phyloP scores from a whole-genome alignment of 257 asterid species.

The Penstemon barbatus region DNA sequence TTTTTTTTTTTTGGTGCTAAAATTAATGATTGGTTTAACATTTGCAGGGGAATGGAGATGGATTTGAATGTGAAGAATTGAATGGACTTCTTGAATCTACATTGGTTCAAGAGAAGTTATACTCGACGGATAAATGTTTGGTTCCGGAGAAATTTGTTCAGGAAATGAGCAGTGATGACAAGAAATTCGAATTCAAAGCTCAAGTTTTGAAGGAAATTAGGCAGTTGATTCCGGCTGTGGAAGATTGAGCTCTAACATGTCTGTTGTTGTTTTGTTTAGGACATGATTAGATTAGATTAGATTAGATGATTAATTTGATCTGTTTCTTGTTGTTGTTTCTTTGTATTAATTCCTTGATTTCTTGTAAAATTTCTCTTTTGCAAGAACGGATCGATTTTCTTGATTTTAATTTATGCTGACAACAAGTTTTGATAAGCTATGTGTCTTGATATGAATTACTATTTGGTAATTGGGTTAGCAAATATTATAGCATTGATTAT shows the following conservation, averaged over 20 bases:
- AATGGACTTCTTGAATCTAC: conserved; percentile 57
- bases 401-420: neutral
- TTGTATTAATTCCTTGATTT: conserved; percentile 10
- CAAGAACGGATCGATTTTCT: conserved; percentile 20
- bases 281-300: neutral
- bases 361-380: conserved; percentile 32
- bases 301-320: conserved; percentile 5
- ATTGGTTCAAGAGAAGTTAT: conserved; percentile 69
- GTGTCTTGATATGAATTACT: too few relatives aligned
- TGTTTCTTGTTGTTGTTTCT: neutral
- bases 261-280: conserved; percentile 23
- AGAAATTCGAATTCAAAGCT: conserved; percentile 26
- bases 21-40: neutral
- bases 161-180: conserved; percentile 29
- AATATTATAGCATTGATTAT: neutral
- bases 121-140: conserved; percentile 59
- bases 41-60: conserved; percentile 43
- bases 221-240: conserved; percentile 21
- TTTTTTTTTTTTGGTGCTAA: neutral
- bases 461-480: neutral
- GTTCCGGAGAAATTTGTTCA: conserved; percentile 49
- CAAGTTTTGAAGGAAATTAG: conserved; percentile 27
- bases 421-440: neutral
- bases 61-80: conserved; percentile 37
- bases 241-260: neutral